phyloP scores from a whole-genome alignment of 1,284 basidiomycete species.

The Lignosus rhinocerotis region DNA sequence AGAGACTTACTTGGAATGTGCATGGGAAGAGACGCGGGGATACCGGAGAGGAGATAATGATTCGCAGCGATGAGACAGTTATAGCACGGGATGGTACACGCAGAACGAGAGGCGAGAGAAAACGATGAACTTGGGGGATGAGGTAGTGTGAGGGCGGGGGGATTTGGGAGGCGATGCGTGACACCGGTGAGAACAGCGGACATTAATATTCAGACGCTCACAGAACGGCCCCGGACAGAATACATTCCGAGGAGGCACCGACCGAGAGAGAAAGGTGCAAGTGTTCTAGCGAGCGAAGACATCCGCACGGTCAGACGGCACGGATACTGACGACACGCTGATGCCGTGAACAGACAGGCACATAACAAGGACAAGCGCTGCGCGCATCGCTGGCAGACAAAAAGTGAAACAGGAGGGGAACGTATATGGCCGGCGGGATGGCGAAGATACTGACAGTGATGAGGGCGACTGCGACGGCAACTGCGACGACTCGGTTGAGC shows the following conservation, averaged over 20 bases:
- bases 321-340: conserved; percentile 10
- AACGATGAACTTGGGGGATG: background rate
- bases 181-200: conserved; percentile 15
- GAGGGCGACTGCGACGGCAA: conserved; percentile 4
- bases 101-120: background rate
- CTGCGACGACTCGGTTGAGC: background rate
- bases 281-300: conserved; percentile 6
- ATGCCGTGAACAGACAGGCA: conserved; percentile 12
- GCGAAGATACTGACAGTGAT: background rate
- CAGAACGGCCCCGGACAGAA: conserved; percentile 6
- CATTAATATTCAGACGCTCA: conserved; percentile 12
- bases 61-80: conserved; percentile 6
- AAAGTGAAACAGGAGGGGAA: background rate
- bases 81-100: conserved; percentile 16
- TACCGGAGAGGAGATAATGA: conserved; percentile 3
- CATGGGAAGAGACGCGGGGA: conserved; percentile 14
- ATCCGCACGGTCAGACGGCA: background rate
- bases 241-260: conserved; percentile 14
- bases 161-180: conserved; percentile 7
- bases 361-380: background rate
- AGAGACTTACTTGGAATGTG: background rate
- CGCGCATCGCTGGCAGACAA: background rate
- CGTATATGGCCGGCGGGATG: background rate
- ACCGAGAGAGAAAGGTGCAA: conserved; percentile 4
- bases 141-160: conserved; percentile 10